Percentiles rank a stretch among this genome's conserved stretches.
These are phyloP conservation scores for Schrenkiella parvula DNA, from an alignment of 345 rosid genomes.

Conservation along the genomic window DNA sequence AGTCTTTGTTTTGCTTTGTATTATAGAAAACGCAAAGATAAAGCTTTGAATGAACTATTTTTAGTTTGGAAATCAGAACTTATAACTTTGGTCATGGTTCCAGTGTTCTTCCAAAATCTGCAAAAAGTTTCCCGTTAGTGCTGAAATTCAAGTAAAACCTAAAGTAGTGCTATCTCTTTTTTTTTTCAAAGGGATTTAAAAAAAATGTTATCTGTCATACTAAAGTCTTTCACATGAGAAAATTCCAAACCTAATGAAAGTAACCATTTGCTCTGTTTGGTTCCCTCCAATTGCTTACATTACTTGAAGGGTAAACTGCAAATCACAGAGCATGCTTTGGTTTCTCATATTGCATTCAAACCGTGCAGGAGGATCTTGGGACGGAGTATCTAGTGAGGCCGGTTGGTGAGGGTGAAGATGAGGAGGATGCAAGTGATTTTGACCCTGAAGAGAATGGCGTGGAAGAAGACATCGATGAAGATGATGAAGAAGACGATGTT, in stretches of 20 bases:
- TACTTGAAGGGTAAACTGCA: neutral
- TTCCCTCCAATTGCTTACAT: neutral
- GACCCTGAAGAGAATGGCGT: conserved; percentile 65
- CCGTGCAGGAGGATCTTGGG: conserved; percentile 64
- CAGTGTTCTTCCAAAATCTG: neutral
- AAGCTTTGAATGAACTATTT: neutral
- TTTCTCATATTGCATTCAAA: neutral
- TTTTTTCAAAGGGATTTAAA: neutral
- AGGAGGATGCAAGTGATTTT: conserved; percentile 85
- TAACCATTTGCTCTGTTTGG: neutral
- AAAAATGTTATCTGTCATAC: neutral
- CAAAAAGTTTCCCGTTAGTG: neutral
- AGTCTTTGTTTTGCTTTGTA: neutral
- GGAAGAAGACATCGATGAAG: conserved; percentile 44
- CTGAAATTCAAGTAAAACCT: neutral
- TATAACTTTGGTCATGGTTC: neutral
- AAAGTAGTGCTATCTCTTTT: neutral
- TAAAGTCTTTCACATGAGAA: neutral
- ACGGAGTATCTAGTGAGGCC: conserved; percentile 81
- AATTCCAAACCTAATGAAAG: neutral
- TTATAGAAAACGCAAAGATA: neutral
- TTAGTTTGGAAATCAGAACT: too few relatives aligned
- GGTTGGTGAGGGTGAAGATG: conserved; percentile 66
- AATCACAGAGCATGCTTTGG: neutral
- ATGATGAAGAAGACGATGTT: conserved; percentile 28